phyloP scores from a whole-genome alignment of 2,329 filamentous ascomycete genomes.

The Alternaria metachromatica region DNA sequence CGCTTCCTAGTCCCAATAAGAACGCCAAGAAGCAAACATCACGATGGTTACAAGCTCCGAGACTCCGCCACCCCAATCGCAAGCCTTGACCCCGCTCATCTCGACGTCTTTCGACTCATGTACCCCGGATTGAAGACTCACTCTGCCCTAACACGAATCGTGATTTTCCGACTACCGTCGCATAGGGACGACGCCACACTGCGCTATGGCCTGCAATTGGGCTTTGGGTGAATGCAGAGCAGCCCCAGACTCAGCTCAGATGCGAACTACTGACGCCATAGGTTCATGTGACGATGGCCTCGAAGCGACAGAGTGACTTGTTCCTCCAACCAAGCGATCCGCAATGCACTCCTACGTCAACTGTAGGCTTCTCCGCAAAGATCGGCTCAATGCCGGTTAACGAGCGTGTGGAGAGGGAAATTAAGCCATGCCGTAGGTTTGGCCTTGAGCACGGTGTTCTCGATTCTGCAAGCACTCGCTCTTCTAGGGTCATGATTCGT shows the following conservation, averaged over 20 bases:
- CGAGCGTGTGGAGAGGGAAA: background rate
- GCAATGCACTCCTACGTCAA: background rate
- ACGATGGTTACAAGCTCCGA: slow-evolving; percentile 1
- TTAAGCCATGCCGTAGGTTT: background rate
- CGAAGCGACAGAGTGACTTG: background rate
- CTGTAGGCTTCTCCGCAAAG: background rate
- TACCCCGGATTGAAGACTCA: background rate
- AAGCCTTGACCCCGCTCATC: background rate
- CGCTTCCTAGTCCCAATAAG: slow-evolving; percentile 1
- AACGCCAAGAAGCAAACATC: background rate
- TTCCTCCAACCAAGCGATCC: background rate
- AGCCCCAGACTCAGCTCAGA: slow-evolving; percentile 3
- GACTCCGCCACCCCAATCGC: slow-evolving; percentile 12
- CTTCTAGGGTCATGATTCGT: background rate
- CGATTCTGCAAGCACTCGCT: background rate
- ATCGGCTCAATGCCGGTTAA: background rate
- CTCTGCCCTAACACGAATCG: slow-evolving; percentile 13
- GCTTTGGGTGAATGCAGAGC: background rate
- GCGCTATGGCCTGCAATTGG: slow-evolving; percentile 10
- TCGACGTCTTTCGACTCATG: slow-evolving; percentile 3
- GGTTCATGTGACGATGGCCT: slow-evolving; percentile 13
- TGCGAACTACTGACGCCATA: background rate
- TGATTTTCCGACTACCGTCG: background rate
- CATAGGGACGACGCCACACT: slow-evolving; percentile 4
- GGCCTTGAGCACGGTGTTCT: background rate